Evolutionary conservation across 2,329 filamentous ascomycete genomes (phyloP).

Genomic region (Chrysoporthe cubensis): DNA sequence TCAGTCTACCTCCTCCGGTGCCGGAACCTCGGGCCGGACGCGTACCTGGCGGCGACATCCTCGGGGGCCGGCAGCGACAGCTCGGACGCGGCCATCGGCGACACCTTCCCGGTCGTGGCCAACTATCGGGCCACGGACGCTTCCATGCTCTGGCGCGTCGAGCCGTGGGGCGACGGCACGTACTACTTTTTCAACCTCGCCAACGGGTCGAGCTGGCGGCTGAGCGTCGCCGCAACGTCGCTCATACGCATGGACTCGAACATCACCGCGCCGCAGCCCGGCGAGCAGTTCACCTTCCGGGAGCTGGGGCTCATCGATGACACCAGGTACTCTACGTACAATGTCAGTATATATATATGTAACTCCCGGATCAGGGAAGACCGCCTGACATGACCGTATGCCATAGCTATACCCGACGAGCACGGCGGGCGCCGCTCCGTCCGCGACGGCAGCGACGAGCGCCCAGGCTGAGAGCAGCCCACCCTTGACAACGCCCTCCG

Average conservation of each 20-base stretch:
- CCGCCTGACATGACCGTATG: not conserved
- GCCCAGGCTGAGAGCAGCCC: not conserved
- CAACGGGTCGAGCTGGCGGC: constrained; percentile 21
- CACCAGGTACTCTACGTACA: constrained; percentile 2
- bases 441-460: not conserved
- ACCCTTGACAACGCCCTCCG: not conserved
- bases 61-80: not conserved
- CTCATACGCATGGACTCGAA: constrained; percentile 13
- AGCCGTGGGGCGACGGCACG: constrained; percentile 18
- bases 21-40: constrained; percentile 10
- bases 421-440: not conserved
- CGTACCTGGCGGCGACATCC: constrained; percentile 1
- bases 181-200: constrained; percentile 19
- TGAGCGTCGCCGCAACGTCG: not conserved
- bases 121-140: constrained; percentile 10
- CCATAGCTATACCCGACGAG: constrained; percentile 11
- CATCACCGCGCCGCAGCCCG: constrained; percentile 12
- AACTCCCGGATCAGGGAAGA: too few species aligned
- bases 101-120: not conserved
- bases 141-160: constrained; percentile 20
- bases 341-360: not conserved
- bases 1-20: constrained; percentile 19
- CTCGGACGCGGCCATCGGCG: not conserved
- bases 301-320: constrained; percentile 13
- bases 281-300: constrained; percentile 19